Evolutionary conservation across 140 eudicot species (phyloP).

Genomic region (Bidens hawaiensis): DNA sequence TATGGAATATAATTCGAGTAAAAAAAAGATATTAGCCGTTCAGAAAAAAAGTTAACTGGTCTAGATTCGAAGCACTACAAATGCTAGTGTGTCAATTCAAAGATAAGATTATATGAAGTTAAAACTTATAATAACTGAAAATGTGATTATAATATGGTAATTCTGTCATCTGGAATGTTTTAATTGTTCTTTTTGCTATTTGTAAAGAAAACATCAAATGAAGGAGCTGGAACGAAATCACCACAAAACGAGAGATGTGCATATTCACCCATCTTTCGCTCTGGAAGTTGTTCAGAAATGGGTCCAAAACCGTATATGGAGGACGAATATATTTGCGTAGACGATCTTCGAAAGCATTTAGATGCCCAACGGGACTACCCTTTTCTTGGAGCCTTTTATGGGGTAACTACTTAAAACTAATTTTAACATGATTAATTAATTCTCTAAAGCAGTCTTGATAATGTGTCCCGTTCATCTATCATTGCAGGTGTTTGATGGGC

Average conservation of each 20-base stretch:
- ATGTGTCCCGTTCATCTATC: not conserved
- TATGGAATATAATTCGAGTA: too few species aligned
- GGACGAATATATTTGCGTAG: slow-evolving; percentile 78
- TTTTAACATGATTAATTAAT: not conserved
- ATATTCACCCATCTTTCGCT: slow-evolving; percentile 54
- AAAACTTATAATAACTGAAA: not conserved
- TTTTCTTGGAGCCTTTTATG: slow-evolving; percentile 81
- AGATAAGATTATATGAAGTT: not conserved
- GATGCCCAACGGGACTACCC: slow-evolving; percentile 33
- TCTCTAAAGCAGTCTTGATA: not conserved
- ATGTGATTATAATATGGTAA: not conserved
- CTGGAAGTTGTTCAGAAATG: slow-evolving; percentile 78
- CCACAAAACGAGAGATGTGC: slow-evolving; percentile 42
- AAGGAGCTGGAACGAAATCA: slow-evolving; percentile 15
- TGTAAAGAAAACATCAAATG: slow-evolving; percentile 4
- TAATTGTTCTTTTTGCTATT: not conserved
- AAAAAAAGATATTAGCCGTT: too few species aligned
- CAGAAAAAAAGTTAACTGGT: not conserved
- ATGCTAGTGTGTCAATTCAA: not conserved
- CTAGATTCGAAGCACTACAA: not conserved
- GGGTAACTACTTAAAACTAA: slow-evolving; percentile 43
- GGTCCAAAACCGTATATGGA: slow-evolving; percentile 85
- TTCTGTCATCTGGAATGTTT: not conserved
- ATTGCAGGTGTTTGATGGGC: slow-evolving; percentile 14
- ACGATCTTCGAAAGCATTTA: slow-evolving; percentile 57